Conservation (phyloP, 371 early-diverging fungal species). For the Mucor saturninus region DNA sequence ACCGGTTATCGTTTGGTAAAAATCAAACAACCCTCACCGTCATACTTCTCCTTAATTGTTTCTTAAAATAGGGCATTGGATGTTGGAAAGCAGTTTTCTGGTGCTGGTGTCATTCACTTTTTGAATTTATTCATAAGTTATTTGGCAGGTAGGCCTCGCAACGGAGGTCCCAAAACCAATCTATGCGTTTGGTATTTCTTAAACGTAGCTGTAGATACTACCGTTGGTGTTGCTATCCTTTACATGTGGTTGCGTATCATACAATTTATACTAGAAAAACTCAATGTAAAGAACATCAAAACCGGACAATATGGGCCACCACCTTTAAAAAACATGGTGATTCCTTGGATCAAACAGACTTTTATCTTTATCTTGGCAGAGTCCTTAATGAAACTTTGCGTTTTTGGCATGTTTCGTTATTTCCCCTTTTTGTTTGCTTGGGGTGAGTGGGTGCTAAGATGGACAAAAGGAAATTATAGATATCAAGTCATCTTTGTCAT, state of each 20-base stretch:
- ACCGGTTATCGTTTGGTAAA: constrained; percentile 65
- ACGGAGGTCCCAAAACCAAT: constrained; percentile 52
- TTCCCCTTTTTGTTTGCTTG: constrained; percentile 41
- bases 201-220: constrained; percentile 69
- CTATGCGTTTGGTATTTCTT: constrained; percentile 73
- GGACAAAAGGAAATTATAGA: constrained; percentile 47
- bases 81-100: constrained; percentile 68
- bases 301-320: constrained; percentile 49
- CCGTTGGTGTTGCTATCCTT: constrained; percentile 65
- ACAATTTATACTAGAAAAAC: constrained; percentile 24
- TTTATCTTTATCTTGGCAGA: constrained; percentile 41
- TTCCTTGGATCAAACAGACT: constrained; percentile 49
- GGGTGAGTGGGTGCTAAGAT: constrained; percentile 46
- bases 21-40: neutral
- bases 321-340: constrained; percentile 35
- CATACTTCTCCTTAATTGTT: constrained; percentile 1
- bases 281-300: constrained; percentile 40
- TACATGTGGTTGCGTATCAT: constrained; percentile 54
- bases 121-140: constrained; percentile 62
- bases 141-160: constrained; percentile 50
- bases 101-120: constrained; percentile 64
- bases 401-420: constrained; percentile 39
- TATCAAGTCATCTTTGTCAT: constrained; percentile 57
- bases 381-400: constrained; percentile 46
- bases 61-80: constrained; percentile 59